phyloP scores from a whole-genome alignment of 768 basidiomycete genomes.

The Boletus fagicola region DNA sequence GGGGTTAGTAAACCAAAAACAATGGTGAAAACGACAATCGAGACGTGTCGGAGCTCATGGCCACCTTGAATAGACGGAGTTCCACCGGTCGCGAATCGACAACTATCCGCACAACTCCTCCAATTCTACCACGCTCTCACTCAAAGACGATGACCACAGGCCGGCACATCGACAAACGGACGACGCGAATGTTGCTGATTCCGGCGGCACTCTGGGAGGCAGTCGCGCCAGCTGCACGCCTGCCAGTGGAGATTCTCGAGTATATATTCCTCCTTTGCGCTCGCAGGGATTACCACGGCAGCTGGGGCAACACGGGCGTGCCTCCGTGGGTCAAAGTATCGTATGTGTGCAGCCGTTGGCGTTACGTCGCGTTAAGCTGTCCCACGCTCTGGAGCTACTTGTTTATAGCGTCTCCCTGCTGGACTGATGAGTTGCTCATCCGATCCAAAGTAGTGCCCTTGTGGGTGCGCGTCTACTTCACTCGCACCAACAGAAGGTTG shows the following conservation, averaged over 20 bases:
- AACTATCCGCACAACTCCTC: neutral
- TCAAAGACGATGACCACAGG: neutral
- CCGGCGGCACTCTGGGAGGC: neutral
- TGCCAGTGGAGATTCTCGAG: neutral
- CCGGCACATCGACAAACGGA: neutral
- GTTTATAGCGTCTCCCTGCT: neutral
- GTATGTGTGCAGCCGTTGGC: slow-evolving; percentile 1
- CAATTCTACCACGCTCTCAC: neutral
- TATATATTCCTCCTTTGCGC: slow-evolving; percentile 1
- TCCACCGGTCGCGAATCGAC: neutral
- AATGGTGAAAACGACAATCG: neutral
- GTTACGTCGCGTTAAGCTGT: neutral
- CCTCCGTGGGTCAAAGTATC: neutral
- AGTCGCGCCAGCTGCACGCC: neutral
- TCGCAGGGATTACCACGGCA: neutral
- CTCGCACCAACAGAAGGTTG: neutral
- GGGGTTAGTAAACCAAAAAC: neutral
- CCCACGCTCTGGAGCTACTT: slow-evolving; percentile 2
- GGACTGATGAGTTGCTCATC: neutral
- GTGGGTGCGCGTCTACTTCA: neutral
- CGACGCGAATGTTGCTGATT: neutral
- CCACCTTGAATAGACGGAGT: neutral
- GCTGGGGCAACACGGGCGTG: neutral
- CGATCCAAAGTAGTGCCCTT: neutral
- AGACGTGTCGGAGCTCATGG: neutral